Conservation (phyloP, 2,329 filamentous ascomycete species). For the Myriangium duriaei region DNA sequence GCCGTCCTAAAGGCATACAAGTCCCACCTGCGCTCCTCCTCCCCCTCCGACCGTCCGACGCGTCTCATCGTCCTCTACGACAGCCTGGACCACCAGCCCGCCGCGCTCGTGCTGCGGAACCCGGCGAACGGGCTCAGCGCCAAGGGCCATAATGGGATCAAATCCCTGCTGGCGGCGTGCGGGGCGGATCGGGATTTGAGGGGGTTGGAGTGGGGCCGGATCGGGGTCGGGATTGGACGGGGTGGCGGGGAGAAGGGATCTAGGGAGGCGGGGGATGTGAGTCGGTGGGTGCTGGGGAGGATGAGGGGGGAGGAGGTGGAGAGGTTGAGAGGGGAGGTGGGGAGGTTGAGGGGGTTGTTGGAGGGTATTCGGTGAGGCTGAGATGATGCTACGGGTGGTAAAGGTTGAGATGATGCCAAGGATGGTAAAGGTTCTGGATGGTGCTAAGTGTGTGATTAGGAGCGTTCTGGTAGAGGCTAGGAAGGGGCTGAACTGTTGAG, state of each 20-base stretch:
- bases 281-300: slow-evolving; percentile 62
- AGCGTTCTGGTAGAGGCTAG: no score
- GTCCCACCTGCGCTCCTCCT: slow-evolving; percentile 31
- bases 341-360: slow-evolving; percentile 28
- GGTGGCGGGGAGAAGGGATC: no score
- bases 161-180: slow-evolving; percentile 65
- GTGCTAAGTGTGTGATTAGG: no score
- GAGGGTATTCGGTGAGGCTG: slow-evolving; percentile 9
- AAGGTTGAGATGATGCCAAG: background rate
- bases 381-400: background rate
- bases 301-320: slow-evolving; percentile 44
- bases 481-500: no score
- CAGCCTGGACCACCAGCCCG: slow-evolving; percentile 80
- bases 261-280: slow-evolving; percentile 55
- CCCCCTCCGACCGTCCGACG: slow-evolving; percentile 15
- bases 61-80: slow-evolving; percentile 73
- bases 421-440: background rate
- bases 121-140: slow-evolving; percentile 40
- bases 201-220: slow-evolving; percentile 56
- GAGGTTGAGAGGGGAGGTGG: slow-evolving; percentile 20
- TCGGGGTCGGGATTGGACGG: slow-evolving; percentile 80
- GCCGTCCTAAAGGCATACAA: slow-evolving; percentile 56
- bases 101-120: slow-evolving; percentile 56
- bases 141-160: slow-evolving; percentile 35
- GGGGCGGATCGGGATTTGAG: background rate